Conservation (phyloP, 2,329 filamentous ascomycete species). For the Pestalotiopsis sp. region DNA sequence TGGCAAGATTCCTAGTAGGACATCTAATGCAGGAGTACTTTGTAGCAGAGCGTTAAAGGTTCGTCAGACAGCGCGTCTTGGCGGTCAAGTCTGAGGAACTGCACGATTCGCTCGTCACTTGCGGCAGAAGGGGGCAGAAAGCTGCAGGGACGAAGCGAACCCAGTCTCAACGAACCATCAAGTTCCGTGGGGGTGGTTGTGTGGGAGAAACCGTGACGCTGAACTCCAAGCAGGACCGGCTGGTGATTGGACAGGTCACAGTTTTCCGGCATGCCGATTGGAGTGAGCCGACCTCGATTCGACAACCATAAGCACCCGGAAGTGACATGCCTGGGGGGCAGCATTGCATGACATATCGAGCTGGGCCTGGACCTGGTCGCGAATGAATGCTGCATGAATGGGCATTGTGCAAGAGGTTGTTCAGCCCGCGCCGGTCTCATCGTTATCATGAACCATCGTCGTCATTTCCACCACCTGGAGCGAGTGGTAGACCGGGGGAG, state of each 20-base stretch:
- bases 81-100: not conserved
- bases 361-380: not conserved
- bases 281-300: not conserved
- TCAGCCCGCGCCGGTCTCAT: not conserved
- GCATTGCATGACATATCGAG: not conserved
- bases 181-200: slow-evolving; percentile 4
- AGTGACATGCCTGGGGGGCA: not conserved
- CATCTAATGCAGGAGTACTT: slow-evolving; percentile 25
- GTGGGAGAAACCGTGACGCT: not conserved
- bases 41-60: slow-evolving; percentile 14
- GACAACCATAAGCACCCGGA: not conserved
- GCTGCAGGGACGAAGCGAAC: slow-evolving; percentile 10
- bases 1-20: not conserved
- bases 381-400: not conserved
- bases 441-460: not conserved
- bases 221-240: not conserved
- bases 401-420: not conserved
- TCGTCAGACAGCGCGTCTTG: not conserved
- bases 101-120: slow-evolving; percentile 7
- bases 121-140: not conserved
- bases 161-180: slow-evolving; percentile 1
- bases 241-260: not conserved
- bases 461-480: not conserved
- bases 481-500: not conserved
- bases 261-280: slow-evolving; percentile 1